These are phyloP conservation scores for Aspergillus funiculosus DNA, from an alignment of 495 filamentous ascomycete genomes.

Conservation along the genomic window DNA sequence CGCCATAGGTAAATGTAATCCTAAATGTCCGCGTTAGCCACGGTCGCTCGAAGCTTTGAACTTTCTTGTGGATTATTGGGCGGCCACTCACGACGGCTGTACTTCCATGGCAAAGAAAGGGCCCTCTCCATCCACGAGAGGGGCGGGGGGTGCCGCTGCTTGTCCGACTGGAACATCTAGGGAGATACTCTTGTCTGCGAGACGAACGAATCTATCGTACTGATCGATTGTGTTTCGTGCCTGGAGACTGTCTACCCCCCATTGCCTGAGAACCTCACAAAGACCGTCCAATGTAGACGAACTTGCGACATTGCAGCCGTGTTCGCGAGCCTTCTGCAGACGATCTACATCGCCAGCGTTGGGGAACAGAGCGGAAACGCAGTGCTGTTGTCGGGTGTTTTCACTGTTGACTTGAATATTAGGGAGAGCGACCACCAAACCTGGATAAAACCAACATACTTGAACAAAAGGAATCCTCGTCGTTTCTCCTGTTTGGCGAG, in stretches of 20 bases:
- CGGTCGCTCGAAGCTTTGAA: too few relatives aligned
- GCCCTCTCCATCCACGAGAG: conserved; percentile 25
- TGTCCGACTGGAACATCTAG: conserved; percentile 16
- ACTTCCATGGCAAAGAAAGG: conserved; percentile 27
- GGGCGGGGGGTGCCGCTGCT: conserved; percentile 7
- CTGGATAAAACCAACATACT: conserved; percentile 9
- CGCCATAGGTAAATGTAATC: conserved; percentile 28
- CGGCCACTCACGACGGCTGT: conserved; percentile 23
- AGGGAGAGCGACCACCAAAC: not conserved
- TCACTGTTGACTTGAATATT: conserved; percentile 11
- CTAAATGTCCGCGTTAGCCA: conserved; percentile 5
- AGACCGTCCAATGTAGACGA: conserved; percentile 16
- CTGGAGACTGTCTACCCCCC: conserved; percentile 17
- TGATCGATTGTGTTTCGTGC: conserved; percentile 15
- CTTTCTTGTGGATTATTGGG: not conserved
- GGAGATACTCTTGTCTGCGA: conserved; percentile 2
- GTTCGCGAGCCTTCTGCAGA: conserved; percentile 23
- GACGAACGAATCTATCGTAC: conserved; percentile 17
- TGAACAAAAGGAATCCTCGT: conserved; percentile 24
- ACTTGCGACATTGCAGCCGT: conserved; percentile 24
- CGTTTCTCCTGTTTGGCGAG: conserved; percentile 28
- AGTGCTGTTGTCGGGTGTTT: conserved; percentile 20
- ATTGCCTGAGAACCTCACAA: conserved; percentile 11
- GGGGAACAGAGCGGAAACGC: conserved; percentile 20
- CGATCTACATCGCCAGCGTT: conserved; percentile 27